Evolutionary conservation across 2,329 filamentous ascomycete species (phyloP), one percentile per base, ranked within the genome.

Genomic region (Pseudogymnoascus sp.): DNA sequence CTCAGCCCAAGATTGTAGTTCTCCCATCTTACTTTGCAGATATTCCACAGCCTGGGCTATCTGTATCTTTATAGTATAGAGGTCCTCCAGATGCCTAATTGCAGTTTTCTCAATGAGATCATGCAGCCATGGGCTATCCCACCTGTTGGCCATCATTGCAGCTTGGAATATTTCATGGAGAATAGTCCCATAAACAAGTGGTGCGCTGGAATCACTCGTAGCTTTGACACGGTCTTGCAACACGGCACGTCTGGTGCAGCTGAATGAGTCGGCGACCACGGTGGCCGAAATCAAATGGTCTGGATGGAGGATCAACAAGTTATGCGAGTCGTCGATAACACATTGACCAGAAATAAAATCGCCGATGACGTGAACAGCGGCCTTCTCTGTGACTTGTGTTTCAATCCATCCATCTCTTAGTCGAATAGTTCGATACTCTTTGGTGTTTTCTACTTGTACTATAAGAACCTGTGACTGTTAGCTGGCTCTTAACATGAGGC

Each of bases 161-260:
- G 93, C 88, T 73, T 99, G 95, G 68, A 99, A 97, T 21, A 97
- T 86, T 72, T 97, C 93, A 73, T 99, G 95, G 12, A 99, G 83
- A 63, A 99, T 88, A 38, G 90, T 95, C 58, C 95, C 95, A 71
- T 97, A 97, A 0, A 97, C 86, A 69, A 96, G 86, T 0, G 93
- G 86, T 35, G 89, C 84, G 49, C 87, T 90, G 2, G 90, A 83
- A 67, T 91, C 89, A 69, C 88, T 89, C 0, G 92, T 93, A 7
- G 91, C 91, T 75, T 97, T 97, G 69, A 99, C 88, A 33, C 95
- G 88, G 73, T 99, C 93, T 74, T 97, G 93, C 25, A 99, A 83
- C 1, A 97, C 93, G 31, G 95, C 92, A 66, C 93, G 88, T 16
- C 95, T 88, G 72, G 90, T 88, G 72, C 95, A 99, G 23, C 87